Evolutionary conservation across 169 alveolate species (phyloP).

Genomic region (Miamiensis avidus): DNA sequence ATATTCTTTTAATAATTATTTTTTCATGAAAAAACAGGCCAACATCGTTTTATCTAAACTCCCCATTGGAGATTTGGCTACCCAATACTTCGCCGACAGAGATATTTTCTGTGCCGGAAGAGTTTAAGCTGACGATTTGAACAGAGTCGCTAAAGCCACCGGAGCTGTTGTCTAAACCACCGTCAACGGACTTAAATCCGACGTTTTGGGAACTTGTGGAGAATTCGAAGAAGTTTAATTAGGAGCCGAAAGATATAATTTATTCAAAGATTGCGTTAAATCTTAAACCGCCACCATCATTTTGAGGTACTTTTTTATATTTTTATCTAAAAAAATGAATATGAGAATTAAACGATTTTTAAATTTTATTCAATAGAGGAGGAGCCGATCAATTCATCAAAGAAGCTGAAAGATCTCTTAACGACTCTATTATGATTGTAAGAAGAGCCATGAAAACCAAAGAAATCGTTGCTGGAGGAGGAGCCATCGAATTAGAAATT

Average conservation of each 20-base stretch:
- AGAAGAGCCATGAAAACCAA: slow-evolving; percentile 92
- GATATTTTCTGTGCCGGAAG: slow-evolving; percentile 94
- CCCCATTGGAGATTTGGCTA: slow-evolving; percentile 99
- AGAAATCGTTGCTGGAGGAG: slow-evolving; percentile 97
- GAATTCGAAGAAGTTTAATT: slow-evolving; percentile 96
- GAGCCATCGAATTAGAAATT: slow-evolving; percentile 95
- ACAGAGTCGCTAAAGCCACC: slow-evolving; percentile 94
- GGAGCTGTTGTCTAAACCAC: slow-evolving; percentile 97
- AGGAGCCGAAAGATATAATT: slow-evolving; percentile 97
- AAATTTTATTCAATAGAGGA: slow-evolving; percentile 80
- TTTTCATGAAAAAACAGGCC: too few relatives aligned
- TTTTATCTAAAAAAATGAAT: too few relatives aligned
- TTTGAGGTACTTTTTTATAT: slow-evolving; percentile 36
- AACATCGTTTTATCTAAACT: slow-evolving; percentile 91
- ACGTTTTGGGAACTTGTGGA: slow-evolving; percentile 96
- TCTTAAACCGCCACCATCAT: slow-evolving; percentile 94
- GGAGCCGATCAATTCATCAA: slow-evolving; percentile 98
- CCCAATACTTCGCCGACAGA: slow-evolving; percentile 97
- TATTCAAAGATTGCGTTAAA: slow-evolving; percentile 93
- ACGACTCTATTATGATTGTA: slow-evolving; percentile 97
- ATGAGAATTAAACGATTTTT: neutral
- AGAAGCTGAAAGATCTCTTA: slow-evolving; percentile 97
- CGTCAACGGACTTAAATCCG: slow-evolving; percentile 88
- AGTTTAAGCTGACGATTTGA: slow-evolving; percentile 95
- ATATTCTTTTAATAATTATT: too few relatives aligned